A percentile compares a stretch with the other conserved stretches of the same genome.
Conservation (phyloP, 2,329 filamentous ascomycete species). For the Chaetomium globosum region DNA sequence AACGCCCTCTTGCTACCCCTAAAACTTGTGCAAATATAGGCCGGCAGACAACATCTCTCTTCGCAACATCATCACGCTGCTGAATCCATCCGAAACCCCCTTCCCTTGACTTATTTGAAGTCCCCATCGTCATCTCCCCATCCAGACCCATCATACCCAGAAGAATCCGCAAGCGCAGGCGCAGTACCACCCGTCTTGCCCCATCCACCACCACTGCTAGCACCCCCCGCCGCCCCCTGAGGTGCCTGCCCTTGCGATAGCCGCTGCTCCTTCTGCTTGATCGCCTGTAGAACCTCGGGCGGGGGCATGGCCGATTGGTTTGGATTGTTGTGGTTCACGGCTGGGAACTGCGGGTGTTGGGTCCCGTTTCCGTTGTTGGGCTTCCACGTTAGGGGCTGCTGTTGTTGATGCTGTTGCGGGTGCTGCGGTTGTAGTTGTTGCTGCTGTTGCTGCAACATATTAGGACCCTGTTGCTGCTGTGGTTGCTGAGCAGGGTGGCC, state of each 20-base stretch:
- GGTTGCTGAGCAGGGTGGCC: conserved; percentile 11
- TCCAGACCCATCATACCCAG: conserved; percentile 35
- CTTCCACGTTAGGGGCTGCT: conserved; percentile 6
- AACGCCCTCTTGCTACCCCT: neutral
- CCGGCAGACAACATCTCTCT: too few species aligned
- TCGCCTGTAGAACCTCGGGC: conserved; percentile 17
- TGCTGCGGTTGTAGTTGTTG: neutral
- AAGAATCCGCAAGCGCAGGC: neutral
- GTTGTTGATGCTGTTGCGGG: conserved; percentile 7
- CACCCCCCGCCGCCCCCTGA: neutral
- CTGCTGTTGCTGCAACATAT: conserved; percentile 3
- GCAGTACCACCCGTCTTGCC: conserved; percentile 18
- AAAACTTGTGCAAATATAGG: too few species aligned
- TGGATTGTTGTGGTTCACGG: conserved; percentile 1
- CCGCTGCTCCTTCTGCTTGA: conserved; percentile 20
- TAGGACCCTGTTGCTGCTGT: neutral
- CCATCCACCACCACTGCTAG: neutral
- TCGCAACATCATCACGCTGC: too few species aligned
- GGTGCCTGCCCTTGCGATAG: conserved; percentile 5
- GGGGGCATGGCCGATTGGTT: conserved; percentile 10
- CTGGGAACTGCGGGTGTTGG: neutral
- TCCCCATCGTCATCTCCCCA: conserved; percentile 34
- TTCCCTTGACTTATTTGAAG: neutral
- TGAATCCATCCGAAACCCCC: neutral
- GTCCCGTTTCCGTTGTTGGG: neutral